Conservation (phyloP, 352 stramenopile species). For the Phytophthora agathidicida region DNA sequence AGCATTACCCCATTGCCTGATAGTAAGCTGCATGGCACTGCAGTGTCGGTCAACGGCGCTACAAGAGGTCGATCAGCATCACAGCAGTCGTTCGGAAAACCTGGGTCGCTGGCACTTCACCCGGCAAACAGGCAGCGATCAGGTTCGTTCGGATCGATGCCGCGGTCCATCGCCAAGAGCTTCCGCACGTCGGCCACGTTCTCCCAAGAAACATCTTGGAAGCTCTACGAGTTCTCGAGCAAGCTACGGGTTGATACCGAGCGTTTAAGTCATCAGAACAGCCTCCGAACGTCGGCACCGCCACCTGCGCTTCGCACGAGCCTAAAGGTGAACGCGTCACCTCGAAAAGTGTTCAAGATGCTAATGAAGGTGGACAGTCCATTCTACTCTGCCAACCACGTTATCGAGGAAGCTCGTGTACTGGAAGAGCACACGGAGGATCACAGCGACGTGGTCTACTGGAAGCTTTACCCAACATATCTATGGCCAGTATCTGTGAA, state of each 20-base stretch:
- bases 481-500: conserved; percentile 76
- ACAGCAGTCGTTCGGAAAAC: conserved; percentile 21
- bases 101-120: conserved; percentile 14
- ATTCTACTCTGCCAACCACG: conserved; percentile 79
- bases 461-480: conserved; percentile 69
- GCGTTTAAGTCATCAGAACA: conserved; percentile 47
- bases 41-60: neutral
- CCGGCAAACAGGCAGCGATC: conserved; percentile 39
- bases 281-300: conserved; percentile 31
- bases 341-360: conserved; percentile 78
- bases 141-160: conserved; percentile 73
- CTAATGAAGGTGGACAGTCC: conserved; percentile 71
- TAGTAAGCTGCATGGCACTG: conserved; percentile 5
- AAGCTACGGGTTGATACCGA: conserved; percentile 78
- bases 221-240: conserved; percentile 75
- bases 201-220: conserved; percentile 79
- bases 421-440: conserved; percentile 69
- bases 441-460: conserved; percentile 84
- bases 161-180: conserved; percentile 79
- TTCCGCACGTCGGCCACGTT: conserved; percentile 82
- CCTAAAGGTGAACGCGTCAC: conserved; percentile 68
- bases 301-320: conserved; percentile 75
- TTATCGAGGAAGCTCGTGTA: conserved; percentile 69
- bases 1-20: conserved; percentile 22
- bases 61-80: conserved; percentile 19